Conservation (phyloP, 768 basidiomycete species). For the Xanthoconium stramineum region DNA sequence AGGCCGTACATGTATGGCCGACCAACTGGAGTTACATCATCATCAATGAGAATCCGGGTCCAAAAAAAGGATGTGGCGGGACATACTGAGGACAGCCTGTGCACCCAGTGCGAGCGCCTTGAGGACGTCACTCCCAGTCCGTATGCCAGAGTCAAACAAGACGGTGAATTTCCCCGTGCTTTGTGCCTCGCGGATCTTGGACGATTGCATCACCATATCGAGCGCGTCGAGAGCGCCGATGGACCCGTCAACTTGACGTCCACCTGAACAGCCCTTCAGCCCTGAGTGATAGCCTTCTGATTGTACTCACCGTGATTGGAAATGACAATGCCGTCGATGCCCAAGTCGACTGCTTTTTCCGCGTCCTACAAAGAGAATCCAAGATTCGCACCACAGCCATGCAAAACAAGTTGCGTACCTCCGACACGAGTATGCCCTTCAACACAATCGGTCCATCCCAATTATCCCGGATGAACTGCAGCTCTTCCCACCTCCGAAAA, state of each 20-base stretch:
- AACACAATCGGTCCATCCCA: conserved; percentile 50
- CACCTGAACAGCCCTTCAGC: conserved; percentile 40
- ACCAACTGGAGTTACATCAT: conserved; percentile 27
- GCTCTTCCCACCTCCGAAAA: conserved; percentile 45
- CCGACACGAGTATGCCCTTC: conserved; percentile 41
- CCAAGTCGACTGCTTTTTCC: conserved; percentile 57
- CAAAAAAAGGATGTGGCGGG: not conserved
- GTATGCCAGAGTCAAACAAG: conserved; percentile 63
- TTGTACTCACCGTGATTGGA: conserved; percentile 67
- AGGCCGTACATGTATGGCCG: conserved; percentile 48
- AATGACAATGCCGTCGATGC: conserved; percentile 72
- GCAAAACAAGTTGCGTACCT: not conserved
- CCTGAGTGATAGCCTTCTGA: not conserved
- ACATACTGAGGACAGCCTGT: conserved; percentile 45
- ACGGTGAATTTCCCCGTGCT: conserved; percentile 58
- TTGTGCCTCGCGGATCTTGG: conserved; percentile 56
- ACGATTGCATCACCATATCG: conserved; percentile 62
- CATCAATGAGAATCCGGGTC: not conserved
- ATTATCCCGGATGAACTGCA: conserved; percentile 40
- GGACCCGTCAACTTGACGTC: conserved; percentile 75
- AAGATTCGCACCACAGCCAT: not conserved
- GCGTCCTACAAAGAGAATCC: conserved; percentile 31
- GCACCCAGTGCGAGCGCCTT: conserved; percentile 59
- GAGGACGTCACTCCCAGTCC: conserved; percentile 51
- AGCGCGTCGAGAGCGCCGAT: conserved; percentile 71